These are phyloP conservation scores for Helianthus tuberosus DNA, from an alignment of 129 eudicot genomes.

Conservation along the genomic window DNA sequence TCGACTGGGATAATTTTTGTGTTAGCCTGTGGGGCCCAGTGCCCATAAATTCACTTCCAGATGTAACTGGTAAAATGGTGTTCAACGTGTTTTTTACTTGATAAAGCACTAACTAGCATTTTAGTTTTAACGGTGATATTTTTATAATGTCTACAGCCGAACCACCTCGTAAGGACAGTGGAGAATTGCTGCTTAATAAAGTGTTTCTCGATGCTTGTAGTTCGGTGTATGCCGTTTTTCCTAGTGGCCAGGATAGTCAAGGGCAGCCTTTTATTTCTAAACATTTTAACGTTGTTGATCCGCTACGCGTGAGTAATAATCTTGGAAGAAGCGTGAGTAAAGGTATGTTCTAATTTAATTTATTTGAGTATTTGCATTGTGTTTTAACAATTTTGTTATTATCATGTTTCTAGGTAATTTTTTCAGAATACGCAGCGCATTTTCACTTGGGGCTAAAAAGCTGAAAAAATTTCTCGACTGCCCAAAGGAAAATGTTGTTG, in stretches of 20 bases:
- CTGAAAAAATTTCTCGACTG: conserved; percentile 73
- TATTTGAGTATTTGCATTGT: neutral
- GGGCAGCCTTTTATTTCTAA: conserved; percentile 83
- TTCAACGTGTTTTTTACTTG: neutral
- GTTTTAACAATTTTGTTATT: neutral
- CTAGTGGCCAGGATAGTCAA: conserved; percentile 78
- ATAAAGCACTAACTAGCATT: neutral
- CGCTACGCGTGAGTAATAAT: conserved; percentile 86
- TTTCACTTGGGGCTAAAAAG: conserved; percentile 70
- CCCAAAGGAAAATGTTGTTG: conserved; percentile 58
- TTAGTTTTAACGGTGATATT: conserved; percentile 22
- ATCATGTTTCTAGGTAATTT: conserved; percentile 59
- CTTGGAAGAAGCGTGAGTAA: conserved; percentile 98
- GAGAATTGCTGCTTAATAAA: conserved; percentile 82
- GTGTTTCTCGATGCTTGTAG: conserved; percentile 88
- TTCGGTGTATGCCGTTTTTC: conserved; percentile 80
- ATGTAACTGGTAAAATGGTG: conserved; percentile 73
- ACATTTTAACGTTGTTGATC: conserved; percentile 90
- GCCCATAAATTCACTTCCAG: conserved; percentile 82
- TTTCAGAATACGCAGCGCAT: conserved; percentile 84
- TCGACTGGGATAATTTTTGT: conserved; percentile 95
- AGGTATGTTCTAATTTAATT: conserved; percentile 47
- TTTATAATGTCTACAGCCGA: conserved; percentile 55
- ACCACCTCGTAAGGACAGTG: conserved; percentile 90
- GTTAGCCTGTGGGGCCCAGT: conserved; percentile 99